A percentile compares a stretch with the other conserved stretches of the same genome.
These are phyloP conservation scores for Fusarium secorum DNA, from an alignment of 2,329 filamentous ascomycete genomes.

Conservation along the genomic window DNA sequence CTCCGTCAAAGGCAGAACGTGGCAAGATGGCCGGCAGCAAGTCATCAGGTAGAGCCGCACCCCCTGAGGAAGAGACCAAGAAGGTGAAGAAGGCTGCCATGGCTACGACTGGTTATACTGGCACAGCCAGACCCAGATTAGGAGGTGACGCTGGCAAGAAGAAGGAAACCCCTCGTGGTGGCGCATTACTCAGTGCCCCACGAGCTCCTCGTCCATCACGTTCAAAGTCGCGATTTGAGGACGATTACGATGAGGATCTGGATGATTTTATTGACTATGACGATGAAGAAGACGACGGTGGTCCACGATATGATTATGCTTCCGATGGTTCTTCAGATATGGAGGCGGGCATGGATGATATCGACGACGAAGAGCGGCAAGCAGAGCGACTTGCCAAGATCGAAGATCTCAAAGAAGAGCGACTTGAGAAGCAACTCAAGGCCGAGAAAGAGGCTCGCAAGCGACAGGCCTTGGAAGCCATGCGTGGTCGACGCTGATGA, in stretches of 20 bases:
- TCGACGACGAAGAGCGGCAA: slow-evolving; percentile 73
- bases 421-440: slow-evolving; percentile 67
- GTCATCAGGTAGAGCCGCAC: slow-evolving; percentile 20
- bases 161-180: slow-evolving; percentile 49
- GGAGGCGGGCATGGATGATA: slow-evolving; percentile 78
- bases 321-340: slow-evolving; percentile 78
- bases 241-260: slow-evolving; percentile 70
- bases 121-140: slow-evolving; percentile 68
- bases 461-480: slow-evolving; percentile 51
- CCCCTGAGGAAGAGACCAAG: slow-evolving; percentile 53
- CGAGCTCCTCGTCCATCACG: slow-evolving; percentile 39
- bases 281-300: slow-evolving; percentile 59
- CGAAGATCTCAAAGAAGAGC: slow-evolving; percentile 72
- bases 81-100: slow-evolving; percentile 68
- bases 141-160: slow-evolving; percentile 45
- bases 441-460: slow-evolving; percentile 67
- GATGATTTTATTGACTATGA: slow-evolving; percentile 70
- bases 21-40: slow-evolving; percentile 36
- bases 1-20: slow-evolving; percentile 28
- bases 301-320: slow-evolving; percentile 61
- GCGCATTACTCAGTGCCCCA: slow-evolving; percentile 51
- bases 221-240: slow-evolving; percentile 55
- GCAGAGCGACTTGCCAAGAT: slow-evolving; percentile 69
- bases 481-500: slow-evolving; percentile 45
- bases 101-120: slow-evolving; percentile 71